Percentiles rank a stretch among this genome's conserved stretches.
These are phyloP conservation scores for Cavenderia fasciculata DNA, from an alignment of 78 protist genomes.

Conservation along the genomic window DNA sequence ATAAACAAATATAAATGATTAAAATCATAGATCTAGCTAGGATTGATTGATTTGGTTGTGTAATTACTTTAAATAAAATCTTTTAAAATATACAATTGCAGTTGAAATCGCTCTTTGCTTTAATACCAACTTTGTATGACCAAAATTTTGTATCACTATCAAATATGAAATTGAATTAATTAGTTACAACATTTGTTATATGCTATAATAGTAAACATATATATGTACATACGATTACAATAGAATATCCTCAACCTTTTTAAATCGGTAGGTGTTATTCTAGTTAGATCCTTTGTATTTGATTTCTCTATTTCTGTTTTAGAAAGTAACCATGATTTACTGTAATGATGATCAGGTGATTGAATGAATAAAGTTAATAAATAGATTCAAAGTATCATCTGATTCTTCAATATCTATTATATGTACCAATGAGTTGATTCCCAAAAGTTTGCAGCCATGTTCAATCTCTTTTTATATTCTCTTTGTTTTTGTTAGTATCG, in stretches of 20 bases:
- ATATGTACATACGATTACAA: constrained; percentile 45
- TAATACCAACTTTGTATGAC: constrained; percentile 21
- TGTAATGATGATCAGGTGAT: neutral
- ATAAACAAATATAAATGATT: neutral
- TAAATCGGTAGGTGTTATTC: constrained; percentile 27
- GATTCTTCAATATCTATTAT: neutral
- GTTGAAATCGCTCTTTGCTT: constrained; percentile 80
- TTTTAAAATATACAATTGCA: constrained; percentile 78
- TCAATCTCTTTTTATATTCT: neutral
- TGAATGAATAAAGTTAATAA: neutral
- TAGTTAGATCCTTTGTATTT: constrained; percentile 53
- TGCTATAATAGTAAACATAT: no score
- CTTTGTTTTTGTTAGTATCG: no score
- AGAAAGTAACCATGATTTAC: constrained; percentile 61
- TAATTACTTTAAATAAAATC: constrained; percentile 76
- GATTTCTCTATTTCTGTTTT: constrained; percentile 59
- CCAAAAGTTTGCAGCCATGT: constrained; percentile 77
- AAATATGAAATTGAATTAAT: no score
- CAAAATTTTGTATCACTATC: constrained; percentile 36
- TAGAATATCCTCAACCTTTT: constrained; percentile 39
- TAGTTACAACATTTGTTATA: no score
- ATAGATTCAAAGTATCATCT: neutral
- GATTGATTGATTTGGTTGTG: neutral
- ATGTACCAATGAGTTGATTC: constrained; percentile 67
- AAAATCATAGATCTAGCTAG: neutral